Evolutionary conservation across 2,329 filamentous ascomycete species (phyloP).

Genomic region (Phoma sp.): DNA sequence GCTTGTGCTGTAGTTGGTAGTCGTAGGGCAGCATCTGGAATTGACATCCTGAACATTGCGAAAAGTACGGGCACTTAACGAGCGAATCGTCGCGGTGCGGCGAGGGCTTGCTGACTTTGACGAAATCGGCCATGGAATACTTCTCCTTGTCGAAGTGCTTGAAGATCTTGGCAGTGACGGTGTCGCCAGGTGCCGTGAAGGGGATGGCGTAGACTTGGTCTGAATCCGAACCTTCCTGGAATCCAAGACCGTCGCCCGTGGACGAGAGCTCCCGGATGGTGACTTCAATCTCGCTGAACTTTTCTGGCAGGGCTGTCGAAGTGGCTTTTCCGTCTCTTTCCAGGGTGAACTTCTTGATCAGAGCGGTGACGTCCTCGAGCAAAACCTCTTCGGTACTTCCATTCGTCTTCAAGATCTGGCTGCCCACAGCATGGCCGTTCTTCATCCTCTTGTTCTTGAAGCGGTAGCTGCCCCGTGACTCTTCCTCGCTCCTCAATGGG

Average conservation of each 20-base stretch:
- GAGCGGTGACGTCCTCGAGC: constrained; percentile 52
- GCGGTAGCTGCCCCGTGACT: constrained; percentile 43
- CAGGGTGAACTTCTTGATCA: constrained; percentile 48
- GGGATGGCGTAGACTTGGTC: constrained; percentile 83
- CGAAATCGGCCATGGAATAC: constrained; percentile 81
- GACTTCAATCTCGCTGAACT: constrained; percentile 78
- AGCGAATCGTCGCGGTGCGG: constrained; percentile 77
- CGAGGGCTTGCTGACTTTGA: constrained; percentile 77
- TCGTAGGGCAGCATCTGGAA: constrained; percentile 95
- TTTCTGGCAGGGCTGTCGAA: constrained; percentile 61
- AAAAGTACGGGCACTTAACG: constrained; percentile 85
- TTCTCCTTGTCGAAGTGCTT: constrained; percentile 69
- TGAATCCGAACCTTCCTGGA: constrained; percentile 66
- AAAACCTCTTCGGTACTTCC: constrained; percentile 59
- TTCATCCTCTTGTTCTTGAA: constrained; percentile 58
- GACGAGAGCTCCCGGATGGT: constrained; percentile 85
- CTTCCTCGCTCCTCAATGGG: constrained; percentile 42
- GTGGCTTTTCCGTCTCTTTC: constrained; percentile 24
- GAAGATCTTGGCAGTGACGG: constrained; percentile 77
- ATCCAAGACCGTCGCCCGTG: constrained; percentile 86
- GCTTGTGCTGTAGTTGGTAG: constrained; percentile 86
- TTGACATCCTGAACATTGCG: constrained; percentile 85
- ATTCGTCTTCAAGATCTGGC: constrained; percentile 47
- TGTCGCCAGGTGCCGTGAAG: constrained; percentile 86
- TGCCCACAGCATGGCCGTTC: constrained; percentile 47